Evolutionary conservation across 2,329 filamentous ascomycete genomes (phyloP), one percentile per base, ranked within the genome.

Genomic region (Sporothrix mexicana): DNA sequence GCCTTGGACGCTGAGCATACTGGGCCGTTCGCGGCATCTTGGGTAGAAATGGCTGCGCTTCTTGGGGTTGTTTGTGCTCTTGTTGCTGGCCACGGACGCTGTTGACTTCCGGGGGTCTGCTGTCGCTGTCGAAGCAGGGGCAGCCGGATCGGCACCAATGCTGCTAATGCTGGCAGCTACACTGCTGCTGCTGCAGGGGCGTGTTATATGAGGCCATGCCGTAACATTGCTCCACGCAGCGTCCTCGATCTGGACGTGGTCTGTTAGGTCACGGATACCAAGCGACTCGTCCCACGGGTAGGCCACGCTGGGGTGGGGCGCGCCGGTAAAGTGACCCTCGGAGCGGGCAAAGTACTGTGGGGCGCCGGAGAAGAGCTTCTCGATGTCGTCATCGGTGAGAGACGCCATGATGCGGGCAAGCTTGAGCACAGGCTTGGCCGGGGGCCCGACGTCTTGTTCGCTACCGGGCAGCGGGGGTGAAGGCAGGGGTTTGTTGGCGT

Each of bases 321-420:
- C 87, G 69, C 85, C 88, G 73, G 85, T 86, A 78, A 85, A 87
- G 79, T 90, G 87, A 53, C 87, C 87, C 76, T 89, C 86, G 73
- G 85, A 86, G 70, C 88, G 85, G 76, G 88, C 86, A 79, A 89
- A 90, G 82, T 91, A 93, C 79, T 92, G 90, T 75, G 91, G 91
- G 59, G 91, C 91, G n/a, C 91, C 91, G 36, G 91, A 92, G 83
- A 93, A 93, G 77, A 93, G 86, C 80, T 89, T 88, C 81, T 91
- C 88, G 69, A 93, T 82, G 76, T 92, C 89, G 55, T 84, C 82
- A 62, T 88, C 85, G 77, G 82, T 86, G 73, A 92, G 83, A 67
- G 85, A 86, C 61, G 88, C 83, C 85, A 90, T 90, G 81, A 88
- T 90, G 79, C 85, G 84, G 74, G 85, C 82, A 53, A 89, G 80